phyloP scores from a whole-genome alignment of 2,329 filamentous ascomycete genomes.

The Boeremia lycopersici region DNA sequence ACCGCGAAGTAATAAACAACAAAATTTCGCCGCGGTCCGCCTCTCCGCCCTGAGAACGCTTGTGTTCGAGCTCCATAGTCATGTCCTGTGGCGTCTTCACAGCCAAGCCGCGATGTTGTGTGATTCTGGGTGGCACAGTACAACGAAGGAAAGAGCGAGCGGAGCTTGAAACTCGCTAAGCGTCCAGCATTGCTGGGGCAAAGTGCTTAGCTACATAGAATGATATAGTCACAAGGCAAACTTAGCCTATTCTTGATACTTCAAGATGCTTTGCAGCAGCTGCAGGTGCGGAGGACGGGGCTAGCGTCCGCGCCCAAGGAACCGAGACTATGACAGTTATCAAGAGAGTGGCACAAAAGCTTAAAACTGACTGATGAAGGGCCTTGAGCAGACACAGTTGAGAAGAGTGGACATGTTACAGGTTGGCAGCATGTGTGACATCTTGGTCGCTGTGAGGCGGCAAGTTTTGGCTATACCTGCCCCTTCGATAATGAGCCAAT shows the following conservation, averaged over 20 bases:
- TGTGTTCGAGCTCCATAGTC: conserved; percentile 19
- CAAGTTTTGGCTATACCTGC: conserved; percentile 9
- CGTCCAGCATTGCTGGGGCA: conserved; percentile 19
- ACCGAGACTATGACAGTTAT: background rate
- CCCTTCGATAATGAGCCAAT: conserved; percentile 1
- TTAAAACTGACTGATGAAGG: background rate
- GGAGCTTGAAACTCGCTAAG: conserved; percentile 41
- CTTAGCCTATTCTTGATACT: conserved; percentile 29
- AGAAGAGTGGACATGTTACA: conserved; percentile 11
- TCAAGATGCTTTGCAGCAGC: conserved; percentile 25
- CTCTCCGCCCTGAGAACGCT: conserved; percentile 19
- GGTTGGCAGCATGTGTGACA: conserved; percentile 15
- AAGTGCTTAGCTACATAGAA: conserved; percentile 8
- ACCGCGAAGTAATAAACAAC: conserved; percentile 42
- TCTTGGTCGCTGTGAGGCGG: background rate
- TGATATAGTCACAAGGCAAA: conserved; percentile 6
- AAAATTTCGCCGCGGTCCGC: conserved; percentile 23
- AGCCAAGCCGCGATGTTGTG: conserved; percentile 12
- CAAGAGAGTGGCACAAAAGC: conserved; percentile 8
- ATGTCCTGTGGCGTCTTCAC: conserved; percentile 20
- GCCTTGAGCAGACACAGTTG: conserved; percentile 4
- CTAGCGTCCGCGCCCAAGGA: background rate
- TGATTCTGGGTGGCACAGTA: conserved; percentile 19
- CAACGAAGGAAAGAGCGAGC: conserved; percentile 23
- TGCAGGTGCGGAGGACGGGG: conserved; percentile 27